Percentiles rank a stretch among this genome's conserved stretches.
phyloP scores from a whole-genome alignment of 164 flowering plant species.

The Umbellularia californica region DNA sequence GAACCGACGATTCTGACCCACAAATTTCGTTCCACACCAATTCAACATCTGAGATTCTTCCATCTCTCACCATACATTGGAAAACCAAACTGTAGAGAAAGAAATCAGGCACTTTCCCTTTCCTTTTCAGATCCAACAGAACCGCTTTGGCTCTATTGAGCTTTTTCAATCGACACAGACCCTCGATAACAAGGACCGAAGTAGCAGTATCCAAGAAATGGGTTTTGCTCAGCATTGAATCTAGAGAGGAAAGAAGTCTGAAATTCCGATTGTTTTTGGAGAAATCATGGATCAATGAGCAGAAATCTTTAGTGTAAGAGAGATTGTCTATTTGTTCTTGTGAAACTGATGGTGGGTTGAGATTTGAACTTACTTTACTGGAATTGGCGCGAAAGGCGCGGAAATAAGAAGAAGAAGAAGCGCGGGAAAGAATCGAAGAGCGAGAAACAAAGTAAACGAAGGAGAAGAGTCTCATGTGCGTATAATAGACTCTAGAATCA shows the following conservation, averaged over 20 bases:
- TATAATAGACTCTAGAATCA: too few relatives aligned
- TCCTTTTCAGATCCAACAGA: slow-evolving; percentile 18
- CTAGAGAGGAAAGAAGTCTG: slow-evolving; percentile 19
- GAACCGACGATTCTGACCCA: slow-evolving; percentile 10
- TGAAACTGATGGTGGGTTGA: not conserved
- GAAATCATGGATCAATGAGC: slow-evolving; percentile 17
- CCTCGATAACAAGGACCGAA: slow-evolving; percentile 24
- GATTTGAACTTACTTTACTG: not conserved
- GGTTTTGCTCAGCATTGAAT: slow-evolving; percentile 20
- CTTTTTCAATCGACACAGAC: slow-evolving; percentile 29
- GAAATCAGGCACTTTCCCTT: slow-evolving; percentile 17
- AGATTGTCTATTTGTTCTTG: not conserved
- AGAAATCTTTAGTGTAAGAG: slow-evolving; percentile 16
- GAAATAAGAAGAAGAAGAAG: too few relatives aligned
- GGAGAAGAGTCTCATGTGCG: too few relatives aligned
- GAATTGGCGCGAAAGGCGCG: not conserved
- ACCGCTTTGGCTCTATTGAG: slow-evolving; percentile 29
- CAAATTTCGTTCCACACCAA: slow-evolving; percentile 28
- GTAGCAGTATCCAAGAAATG: slow-evolving; percentile 26
- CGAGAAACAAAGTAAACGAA: too few relatives aligned
- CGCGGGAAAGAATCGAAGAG: too few relatives aligned
- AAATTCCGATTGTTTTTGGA: slow-evolving; percentile 21
- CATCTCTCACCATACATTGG: slow-evolving; percentile 28
- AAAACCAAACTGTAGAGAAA: slow-evolving; percentile 32
- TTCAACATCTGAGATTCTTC: slow-evolving; percentile 28